These are phyloP conservation scores for Gossypium arboreum DNA, from an alignment of 345 rosid species.

Conservation along the genomic window DNA sequence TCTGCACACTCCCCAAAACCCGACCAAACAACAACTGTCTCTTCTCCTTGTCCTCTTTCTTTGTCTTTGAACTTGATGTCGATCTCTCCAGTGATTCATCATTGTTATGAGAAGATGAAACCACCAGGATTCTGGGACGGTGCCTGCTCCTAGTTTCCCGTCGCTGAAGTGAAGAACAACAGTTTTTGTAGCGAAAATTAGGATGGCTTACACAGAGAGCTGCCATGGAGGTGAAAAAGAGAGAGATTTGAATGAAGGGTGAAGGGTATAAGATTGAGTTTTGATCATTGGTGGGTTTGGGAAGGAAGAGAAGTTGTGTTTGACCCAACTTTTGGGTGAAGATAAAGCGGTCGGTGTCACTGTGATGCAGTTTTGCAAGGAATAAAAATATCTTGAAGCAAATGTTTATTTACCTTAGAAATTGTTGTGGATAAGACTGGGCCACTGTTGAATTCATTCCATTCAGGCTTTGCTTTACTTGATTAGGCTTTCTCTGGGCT, in stretches of 20 bases:
- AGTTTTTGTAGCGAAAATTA: slow-evolving; percentile 9
- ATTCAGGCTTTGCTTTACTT: background rate
- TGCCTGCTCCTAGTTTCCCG: slow-evolving; percentile 15
- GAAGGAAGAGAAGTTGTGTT: background rate
- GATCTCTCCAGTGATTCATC: slow-evolving; percentile 22
- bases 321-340: background rate
- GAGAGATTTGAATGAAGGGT: background rate
- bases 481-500: background rate
- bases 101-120: slow-evolving; percentile 25
- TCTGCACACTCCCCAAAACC: slow-evolving; percentile 20
- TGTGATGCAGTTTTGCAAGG: background rate
- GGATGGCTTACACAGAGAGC: slow-evolving; percentile 25
- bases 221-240: slow-evolving; percentile 34
- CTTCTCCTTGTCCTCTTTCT: slow-evolving; percentile 29
- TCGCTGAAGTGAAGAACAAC: slow-evolving; percentile 8
- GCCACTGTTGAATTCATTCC: background rate
- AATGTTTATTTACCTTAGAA: slow-evolving; percentile 7
- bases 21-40: slow-evolving; percentile 4
- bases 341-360: slow-evolving; percentile 6
- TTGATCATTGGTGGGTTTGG: slow-evolving; percentile 2
- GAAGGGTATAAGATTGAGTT: background rate
- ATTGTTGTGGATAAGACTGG: slow-evolving; percentile 4
- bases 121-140: slow-evolving; percentile 3
- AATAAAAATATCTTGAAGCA: background rate
- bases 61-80: slow-evolving; percentile 10